Evolutionary conservation across 805 yeast species (phyloP).

Genomic region (Barnettozyma vustinii): DNA sequence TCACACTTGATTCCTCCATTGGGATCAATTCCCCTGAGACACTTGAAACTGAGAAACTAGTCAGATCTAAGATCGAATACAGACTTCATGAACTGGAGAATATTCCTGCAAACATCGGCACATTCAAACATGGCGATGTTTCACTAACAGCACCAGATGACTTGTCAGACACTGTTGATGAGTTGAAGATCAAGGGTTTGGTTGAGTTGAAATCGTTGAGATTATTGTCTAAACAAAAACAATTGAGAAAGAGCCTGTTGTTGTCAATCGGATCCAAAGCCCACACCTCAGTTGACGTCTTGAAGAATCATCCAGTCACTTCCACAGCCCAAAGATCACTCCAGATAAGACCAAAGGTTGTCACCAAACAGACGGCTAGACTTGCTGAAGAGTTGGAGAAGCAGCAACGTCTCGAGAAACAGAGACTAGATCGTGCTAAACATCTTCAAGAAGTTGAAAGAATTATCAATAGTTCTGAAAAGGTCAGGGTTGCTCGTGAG

Average conservation of each 20-base stretch:
- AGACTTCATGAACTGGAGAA: slow-evolving; percentile 58
- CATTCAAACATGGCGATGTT: slow-evolving; percentile 42
- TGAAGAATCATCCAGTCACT: slow-evolving; percentile 50
- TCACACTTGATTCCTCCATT: slow-evolving; percentile 13
- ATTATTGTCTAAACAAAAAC: slow-evolving; percentile 64
- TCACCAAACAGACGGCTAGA: slow-evolving; percentile 68
- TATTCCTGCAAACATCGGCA: slow-evolving; percentile 66
- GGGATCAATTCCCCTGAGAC: slow-evolving; percentile 26
- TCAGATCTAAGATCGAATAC: slow-evolving; percentile 48
- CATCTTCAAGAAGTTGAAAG: slow-evolving; percentile 44
- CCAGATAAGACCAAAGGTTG: slow-evolving; percentile 62
- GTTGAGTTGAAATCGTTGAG: slow-evolving; percentile 67
- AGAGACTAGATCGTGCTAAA: slow-evolving; percentile 42
- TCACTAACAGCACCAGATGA: slow-evolving; percentile 40
- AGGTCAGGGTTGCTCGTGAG: slow-evolving; percentile 24
- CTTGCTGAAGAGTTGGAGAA: slow-evolving; percentile 73
- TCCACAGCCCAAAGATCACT: slow-evolving; percentile 66
- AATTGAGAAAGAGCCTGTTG: slow-evolving; percentile 57
- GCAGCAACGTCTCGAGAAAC: slow-evolving; percentile 58
- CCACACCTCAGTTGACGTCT: slow-evolving; percentile 46
- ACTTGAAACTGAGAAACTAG: slow-evolving; percentile 44
- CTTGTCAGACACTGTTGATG: slow-evolving; percentile 43
- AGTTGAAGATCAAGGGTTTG: slow-evolving; percentile 57
- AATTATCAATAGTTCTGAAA: slow-evolving; percentile 31
- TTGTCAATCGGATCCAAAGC: slow-evolving; percentile 48